These are phyloP conservation scores for Colletotrichum phormii DNA, from an alignment of 2,329 filamentous ascomycete species.

Conservation along the genomic window DNA sequence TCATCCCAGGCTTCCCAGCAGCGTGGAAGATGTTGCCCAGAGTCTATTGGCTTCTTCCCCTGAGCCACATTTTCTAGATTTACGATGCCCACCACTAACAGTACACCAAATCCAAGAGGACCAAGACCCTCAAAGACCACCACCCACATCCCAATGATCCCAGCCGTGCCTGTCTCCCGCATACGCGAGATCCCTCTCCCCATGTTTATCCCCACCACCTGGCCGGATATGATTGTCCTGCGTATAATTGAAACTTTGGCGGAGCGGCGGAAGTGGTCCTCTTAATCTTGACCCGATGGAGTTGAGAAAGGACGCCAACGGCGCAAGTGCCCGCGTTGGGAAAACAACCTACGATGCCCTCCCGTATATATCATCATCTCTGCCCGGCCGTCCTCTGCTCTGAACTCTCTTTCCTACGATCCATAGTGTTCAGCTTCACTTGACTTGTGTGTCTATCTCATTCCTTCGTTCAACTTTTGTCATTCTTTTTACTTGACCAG, in stretches of 20 bases:
- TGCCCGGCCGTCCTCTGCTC: not conserved
- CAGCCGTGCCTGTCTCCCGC: constrained; percentile 27
- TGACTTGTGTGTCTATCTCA: constrained; percentile 37
- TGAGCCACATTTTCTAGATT: not conserved
- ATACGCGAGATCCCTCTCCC: constrained; percentile 32
- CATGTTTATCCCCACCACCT: constrained; percentile 24
- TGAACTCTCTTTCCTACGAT: not conserved
- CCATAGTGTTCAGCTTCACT: constrained; percentile 37
- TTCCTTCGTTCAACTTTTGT: constrained; percentile 35
- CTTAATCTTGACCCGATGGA: constrained; percentile 30
- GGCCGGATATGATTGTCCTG: constrained; percentile 30
- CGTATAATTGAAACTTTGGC: constrained; percentile 37
- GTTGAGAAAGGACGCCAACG: constrained; percentile 13
- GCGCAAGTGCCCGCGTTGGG: constrained; percentile 22
- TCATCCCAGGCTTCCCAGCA: not conserved
- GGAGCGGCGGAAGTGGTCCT: constrained; percentile 32
- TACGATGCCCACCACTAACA: constrained; percentile 9
- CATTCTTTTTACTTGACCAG: constrained; percentile 38
- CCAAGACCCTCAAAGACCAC: constrained; percentile 1
- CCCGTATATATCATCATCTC: constrained; percentile 27
- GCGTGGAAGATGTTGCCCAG: not conserved
- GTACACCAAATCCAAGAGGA: constrained; percentile 8
- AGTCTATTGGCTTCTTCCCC: constrained; percentile 16
- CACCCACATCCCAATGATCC: constrained; percentile 26
- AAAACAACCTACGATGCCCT: constrained; percentile 16